Evolutionary conservation across 2,329 filamentous ascomycete genomes (phyloP), one percentile per base, ranked within the genome.

Genomic region (Apiospora rasikravindrae): DNA sequence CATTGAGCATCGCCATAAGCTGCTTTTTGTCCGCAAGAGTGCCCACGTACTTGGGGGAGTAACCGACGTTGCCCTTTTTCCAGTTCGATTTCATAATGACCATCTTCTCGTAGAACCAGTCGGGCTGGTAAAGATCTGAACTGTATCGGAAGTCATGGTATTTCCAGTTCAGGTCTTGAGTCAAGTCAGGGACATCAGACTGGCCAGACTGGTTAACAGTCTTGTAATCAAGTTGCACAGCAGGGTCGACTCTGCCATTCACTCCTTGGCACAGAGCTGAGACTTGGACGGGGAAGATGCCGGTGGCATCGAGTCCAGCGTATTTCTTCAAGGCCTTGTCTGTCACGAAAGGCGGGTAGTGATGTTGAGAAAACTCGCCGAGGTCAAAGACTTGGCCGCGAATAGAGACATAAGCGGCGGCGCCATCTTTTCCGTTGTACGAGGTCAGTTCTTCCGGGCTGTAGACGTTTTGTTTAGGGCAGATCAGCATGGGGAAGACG

Each of bases 51-150:
- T 93, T 78, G 0, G 92, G 84, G 13, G 93, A 94, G 82, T 95
- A 99, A 37, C 95, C 96, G 69, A 99, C 86, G 74, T 91, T 92
- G 68, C 96, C 96, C 82, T 97, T 97, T 83, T 93, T 92, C 86
- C 93, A 98, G 76, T 91, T 92, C 44, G 89, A 83, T 77, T 92
- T 93, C 70, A 99, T 85, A 81, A 91, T 90, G 44, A 91, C 87
- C 88, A 98, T 94, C 81, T 95, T 91, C 83, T 99, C 94, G 72
- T 88, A 92, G 84, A 96, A 98, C 96, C 96, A 99, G 80, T 98
- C 94, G 1, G 92, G 91, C 14, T 95, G 92, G 69, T 89, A 92
- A 79, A 98, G 94, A 75, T 95, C 94, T 45, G 89, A 94, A 79
- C 90, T 95, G 79, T 88, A 91, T 73, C 96, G 91, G 89, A 99